A percentile compares a stretch with the other conserved stretches of the same genome.
Evolutionary conservation across 495 filamentous ascomycete species (phyloP).

Genomic region (Tuber microsphaerosporum): DNA sequence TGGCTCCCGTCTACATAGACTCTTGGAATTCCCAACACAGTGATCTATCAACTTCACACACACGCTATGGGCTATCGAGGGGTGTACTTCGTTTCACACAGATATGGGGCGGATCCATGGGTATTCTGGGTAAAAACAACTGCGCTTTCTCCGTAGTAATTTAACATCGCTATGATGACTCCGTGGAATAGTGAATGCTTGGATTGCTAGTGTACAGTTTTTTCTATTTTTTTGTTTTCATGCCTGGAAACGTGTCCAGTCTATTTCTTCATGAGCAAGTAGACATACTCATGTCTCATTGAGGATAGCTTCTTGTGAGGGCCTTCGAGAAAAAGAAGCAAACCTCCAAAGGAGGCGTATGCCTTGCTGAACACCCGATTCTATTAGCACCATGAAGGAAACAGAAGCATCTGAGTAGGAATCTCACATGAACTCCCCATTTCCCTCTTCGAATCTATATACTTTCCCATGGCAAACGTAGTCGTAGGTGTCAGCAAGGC

Average conservation of each 20-base stretch:
- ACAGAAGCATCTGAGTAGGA: neutral
- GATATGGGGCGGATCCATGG: neutral
- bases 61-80: neutral
- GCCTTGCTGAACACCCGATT: conserved; percentile 59
- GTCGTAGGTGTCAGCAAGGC: conserved; percentile 84
- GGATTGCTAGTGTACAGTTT: neutral
- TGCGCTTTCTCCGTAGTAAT: neutral
- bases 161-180: neutral
- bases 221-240: conserved; percentile 4
- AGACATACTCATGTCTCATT: conserved; percentile 83
- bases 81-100: neutral
- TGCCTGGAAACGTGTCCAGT: neutral
- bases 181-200: neutral
- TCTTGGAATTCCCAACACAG: conserved; percentile 63
- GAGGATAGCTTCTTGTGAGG: conserved; percentile 93
- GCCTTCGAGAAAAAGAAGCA: conserved; percentile 82
- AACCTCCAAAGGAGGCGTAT: conserved; percentile 84
- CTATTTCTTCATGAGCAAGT: conserved; percentile 87
- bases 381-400: neutral
- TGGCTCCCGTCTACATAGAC: conserved; percentile 64
- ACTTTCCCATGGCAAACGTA: conserved; percentile 98
- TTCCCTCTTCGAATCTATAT: conserved; percentile 89
- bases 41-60: conserved; percentile 4
- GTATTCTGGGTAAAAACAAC: neutral
- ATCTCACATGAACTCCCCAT: conserved; percentile 76